Percentiles rank a stretch among this genome's conserved stretches.
Conservation (phyloP, 495 filamentous ascomycete genomes). For the Pseudevernia furfuracea region DNA sequence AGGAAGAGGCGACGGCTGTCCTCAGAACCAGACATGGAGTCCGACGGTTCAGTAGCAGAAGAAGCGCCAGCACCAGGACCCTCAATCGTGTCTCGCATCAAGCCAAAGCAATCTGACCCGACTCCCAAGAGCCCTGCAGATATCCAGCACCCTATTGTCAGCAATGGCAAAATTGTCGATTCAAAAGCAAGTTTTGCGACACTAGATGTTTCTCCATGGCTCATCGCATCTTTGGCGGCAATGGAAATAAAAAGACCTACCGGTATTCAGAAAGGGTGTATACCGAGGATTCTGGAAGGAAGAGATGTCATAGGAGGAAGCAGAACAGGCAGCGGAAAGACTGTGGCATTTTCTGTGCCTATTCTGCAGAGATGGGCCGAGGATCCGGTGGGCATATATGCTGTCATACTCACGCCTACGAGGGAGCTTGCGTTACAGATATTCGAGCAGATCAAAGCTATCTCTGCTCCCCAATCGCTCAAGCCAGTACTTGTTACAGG, state of each 20-base stretch:
- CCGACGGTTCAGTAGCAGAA: not conserved
- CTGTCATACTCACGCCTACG: constrained; percentile 82
- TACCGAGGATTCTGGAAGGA: constrained; percentile 82
- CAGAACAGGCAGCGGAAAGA: constrained; percentile 96
- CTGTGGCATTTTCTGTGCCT: constrained; percentile 89
- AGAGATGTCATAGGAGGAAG: constrained; percentile 91
- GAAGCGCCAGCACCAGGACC: not conserved
- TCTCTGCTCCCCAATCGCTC: constrained; percentile 74
- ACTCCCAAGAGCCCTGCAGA: not conserved
- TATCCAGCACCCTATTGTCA: constrained; percentile 20
- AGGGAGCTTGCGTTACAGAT: constrained; percentile 93
- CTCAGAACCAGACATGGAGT: not conserved
- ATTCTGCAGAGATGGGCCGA: constrained; percentile 89
- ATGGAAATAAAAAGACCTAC: constrained; percentile 89
- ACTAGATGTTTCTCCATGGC: constrained; percentile 75
- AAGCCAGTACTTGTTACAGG: constrained; percentile 83
- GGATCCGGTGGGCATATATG: constrained; percentile 88
- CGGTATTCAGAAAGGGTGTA: constrained; percentile 84
- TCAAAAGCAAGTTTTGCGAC: constrained; percentile 61
- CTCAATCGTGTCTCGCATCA: constrained; percentile 20
- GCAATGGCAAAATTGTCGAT: constrained; percentile 33
- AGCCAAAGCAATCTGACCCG: not conserved
- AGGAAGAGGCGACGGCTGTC: constrained; percentile 13
- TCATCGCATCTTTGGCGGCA: constrained; percentile 71
- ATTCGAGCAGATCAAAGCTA: constrained; percentile 87